Evolutionary conservation across 208 protist species (phyloP).

Genomic region (Zelonia costaricensis): DNA sequence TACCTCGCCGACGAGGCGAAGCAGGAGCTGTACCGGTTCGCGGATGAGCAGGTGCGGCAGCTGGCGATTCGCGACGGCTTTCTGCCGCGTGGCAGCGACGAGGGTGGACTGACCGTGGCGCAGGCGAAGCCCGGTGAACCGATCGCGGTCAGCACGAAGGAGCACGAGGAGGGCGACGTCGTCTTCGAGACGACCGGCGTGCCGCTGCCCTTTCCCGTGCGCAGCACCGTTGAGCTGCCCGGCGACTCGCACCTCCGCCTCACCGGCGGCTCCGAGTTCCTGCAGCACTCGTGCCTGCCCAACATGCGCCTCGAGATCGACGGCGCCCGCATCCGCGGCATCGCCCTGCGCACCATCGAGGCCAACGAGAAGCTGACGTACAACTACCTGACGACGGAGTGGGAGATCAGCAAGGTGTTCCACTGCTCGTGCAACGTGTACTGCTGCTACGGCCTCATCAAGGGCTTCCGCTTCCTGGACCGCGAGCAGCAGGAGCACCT

Average conservation of each 20-base stretch:
- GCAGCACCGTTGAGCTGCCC: constrained; percentile 79
- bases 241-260: constrained; percentile 73
- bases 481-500: constrained; percentile 72
- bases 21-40: constrained; percentile 67
- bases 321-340: constrained; percentile 57
- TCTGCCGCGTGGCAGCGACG: constrained; percentile 43
- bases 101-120: constrained; percentile 57
- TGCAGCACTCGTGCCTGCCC: constrained; percentile 85
- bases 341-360: constrained; percentile 77
- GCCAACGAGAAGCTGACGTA: constrained; percentile 72
- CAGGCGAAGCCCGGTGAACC: constrained; percentile 34
- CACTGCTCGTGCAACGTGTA: constrained; percentile 77
- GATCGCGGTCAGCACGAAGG: constrained; percentile 40
- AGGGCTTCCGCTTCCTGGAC: constrained; percentile 79
- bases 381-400: constrained; percentile 91
- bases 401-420: constrained; percentile 83
- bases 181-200: constrained; percentile 78
- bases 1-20: constrained; percentile 58
- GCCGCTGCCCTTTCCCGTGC: constrained; percentile 70
- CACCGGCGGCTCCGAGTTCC: constrained; percentile 76
- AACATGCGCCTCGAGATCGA: constrained; percentile 80
- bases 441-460: constrained; percentile 82
- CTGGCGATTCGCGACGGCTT: constrained; percentile 70
- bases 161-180: constrained; percentile 39
- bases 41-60: constrained; percentile 81